phyloP scores from a whole-genome alignment of 1,284 basidiomycete genomes.

The Rhizopogon parksii region DNA sequence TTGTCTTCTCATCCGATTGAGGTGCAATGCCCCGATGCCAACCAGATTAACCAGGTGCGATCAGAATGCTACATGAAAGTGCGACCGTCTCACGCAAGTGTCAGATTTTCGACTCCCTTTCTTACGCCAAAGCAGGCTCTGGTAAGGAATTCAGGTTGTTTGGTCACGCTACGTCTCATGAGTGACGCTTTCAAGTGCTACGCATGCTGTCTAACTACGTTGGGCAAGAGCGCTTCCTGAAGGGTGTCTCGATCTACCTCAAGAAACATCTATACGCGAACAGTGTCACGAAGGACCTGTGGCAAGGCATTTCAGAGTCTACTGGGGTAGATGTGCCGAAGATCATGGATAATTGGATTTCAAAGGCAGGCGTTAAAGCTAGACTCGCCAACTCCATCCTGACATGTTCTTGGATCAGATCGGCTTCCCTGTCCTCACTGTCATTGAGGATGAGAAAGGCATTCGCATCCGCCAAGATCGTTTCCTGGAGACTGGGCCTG shows the following conservation, averaged over 20 bases:
- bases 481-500: slow-evolving; percentile 83
- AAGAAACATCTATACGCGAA: slow-evolving; percentile 84
- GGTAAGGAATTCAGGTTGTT: slow-evolving; percentile 32
- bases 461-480: slow-evolving; percentile 84
- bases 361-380: slow-evolving; percentile 46
- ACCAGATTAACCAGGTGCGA: slow-evolving; percentile 72
- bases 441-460: slow-evolving; percentile 69
- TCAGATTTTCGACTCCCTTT: slow-evolving; percentile 81
- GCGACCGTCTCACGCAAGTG: background rate
- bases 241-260: slow-evolving; percentile 87
- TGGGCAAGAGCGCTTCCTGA: slow-evolving; percentile 83
- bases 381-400: background rate
- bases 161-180: slow-evolving; percentile 2
- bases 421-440: slow-evolving; percentile 84
- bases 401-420: slow-evolving; percentile 36
- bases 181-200: slow-evolving; percentile 48
- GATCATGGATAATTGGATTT: slow-evolving; percentile 92
- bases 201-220: slow-evolving; percentile 90
- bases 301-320: slow-evolving; percentile 80
- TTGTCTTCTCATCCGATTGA: slow-evolving; percentile 94
- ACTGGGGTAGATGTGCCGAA: slow-evolving; percentile 71
- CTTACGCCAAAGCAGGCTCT: slow-evolving; percentile 83
- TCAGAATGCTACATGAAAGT: background rate
- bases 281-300: slow-evolving; percentile 83
- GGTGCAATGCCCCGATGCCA: slow-evolving; percentile 84